Evolutionary conservation across 2,329 filamentous ascomycete species (phyloP), one percentile per base, ranked within the genome.

Genomic region (Ceratocystis lukuohia): DNA sequence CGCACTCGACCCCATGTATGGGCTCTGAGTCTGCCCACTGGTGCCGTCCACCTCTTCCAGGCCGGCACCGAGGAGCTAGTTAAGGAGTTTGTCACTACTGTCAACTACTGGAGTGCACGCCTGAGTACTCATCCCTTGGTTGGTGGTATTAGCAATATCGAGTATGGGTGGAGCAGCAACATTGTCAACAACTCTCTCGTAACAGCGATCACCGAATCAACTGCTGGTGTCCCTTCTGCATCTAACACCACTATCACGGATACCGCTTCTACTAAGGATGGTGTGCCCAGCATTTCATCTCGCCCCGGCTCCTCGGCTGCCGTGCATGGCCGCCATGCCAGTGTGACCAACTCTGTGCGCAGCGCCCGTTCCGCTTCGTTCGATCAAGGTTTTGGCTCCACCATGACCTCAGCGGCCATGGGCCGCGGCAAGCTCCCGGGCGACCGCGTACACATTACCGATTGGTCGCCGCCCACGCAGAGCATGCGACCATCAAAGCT

Each of bases 21-120:
- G 88, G 93, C 94, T 1, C 78, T 99, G 64, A 96, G 89, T 69
- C 79, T 99, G 59, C 93, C 94, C 0, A 95, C 87, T 1, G 94
- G 94, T 12, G 93, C 93, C 0, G 92, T 99, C 0, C 94, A 99
- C 74, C 82, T 99, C n/a, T 99, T 99, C 81, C 92, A 97, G 73
- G 94, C 94, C 62, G 94, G 94, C 66, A 99, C 94, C 0, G 85
- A 90, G 0, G 94, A 99, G 71, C 96, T 97, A 71, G 89, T 92
- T 71, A 88, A 88, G 71, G 94, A 99, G 74, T 99, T 96, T 72
- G 92, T 97, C 64, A 87, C 85, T 20, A 95, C 92, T 1, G 91
- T 90, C 71, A 99, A 99, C 76, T 99, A 97, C 77, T 99, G 94
- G 94, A 94, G 91, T 72, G 93, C 94, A 1, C 84, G 94, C 64